Percentiles rank a stretch among this genome's conserved stretches.
Conservation (phyloP, 1,284 basidiomycete genomes). For the Rhizoctonia solani region DNA sequence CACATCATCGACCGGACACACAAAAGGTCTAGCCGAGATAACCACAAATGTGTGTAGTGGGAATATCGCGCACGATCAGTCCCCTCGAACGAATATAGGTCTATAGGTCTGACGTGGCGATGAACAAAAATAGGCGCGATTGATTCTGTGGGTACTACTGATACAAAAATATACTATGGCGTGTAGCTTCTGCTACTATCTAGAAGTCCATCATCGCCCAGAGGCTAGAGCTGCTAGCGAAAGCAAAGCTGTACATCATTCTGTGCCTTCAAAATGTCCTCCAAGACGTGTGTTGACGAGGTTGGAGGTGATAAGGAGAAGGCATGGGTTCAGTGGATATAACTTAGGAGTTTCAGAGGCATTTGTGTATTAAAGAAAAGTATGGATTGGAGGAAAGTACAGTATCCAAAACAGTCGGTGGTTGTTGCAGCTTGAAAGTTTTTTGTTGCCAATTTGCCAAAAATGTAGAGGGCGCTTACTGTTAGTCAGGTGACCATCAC, state of each 20-base stretch:
- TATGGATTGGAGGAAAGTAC: background rate
- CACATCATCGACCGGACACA: too few relatives aligned
- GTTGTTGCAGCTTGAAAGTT: background rate
- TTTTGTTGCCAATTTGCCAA: background rate
- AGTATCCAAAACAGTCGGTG: background rate
- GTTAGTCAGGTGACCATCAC: too few relatives aligned
- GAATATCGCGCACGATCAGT: too few relatives aligned
- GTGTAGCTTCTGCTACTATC: constrained; percentile 64
- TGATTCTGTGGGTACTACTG: background rate
- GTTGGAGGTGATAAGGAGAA: constrained; percentile 29
- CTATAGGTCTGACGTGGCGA: too few relatives aligned
- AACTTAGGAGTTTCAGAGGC: background rate
- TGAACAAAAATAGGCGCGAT: background rate
- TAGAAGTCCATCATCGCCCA: constrained; percentile 61
- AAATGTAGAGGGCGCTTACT: background rate
- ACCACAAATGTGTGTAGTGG: too few relatives aligned
- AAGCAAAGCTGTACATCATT: constrained; percentile 48
- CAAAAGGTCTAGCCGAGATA: too few relatives aligned
- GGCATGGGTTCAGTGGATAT: background rate
- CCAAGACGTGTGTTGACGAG: constrained; percentile 24
- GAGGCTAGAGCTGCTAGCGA: constrained; percentile 55
- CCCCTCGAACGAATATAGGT: too few relatives aligned
- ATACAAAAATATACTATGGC: background rate
- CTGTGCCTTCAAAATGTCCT: constrained; percentile 44
- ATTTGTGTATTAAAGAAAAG: background rate